A percentile compares a stretch with the other conserved stretches of the same genome.
Evolutionary conservation across 2,329 filamentous ascomycete genomes (phyloP).

Genomic region (Exophiala bonariae): DNA sequence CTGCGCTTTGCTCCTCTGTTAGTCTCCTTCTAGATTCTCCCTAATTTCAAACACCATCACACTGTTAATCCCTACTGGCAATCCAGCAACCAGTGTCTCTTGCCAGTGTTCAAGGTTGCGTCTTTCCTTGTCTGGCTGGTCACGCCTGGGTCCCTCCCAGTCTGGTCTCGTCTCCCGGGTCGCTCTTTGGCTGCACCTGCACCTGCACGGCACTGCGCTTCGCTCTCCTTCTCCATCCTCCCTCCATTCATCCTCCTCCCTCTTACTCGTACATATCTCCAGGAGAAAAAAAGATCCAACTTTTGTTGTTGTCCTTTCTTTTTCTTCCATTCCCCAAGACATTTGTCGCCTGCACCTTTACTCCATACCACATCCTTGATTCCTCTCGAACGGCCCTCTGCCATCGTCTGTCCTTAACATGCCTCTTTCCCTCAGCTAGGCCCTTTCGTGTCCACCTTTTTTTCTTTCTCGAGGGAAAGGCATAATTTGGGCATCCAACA

Average conservation of each 20-base stretch:
- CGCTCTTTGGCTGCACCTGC: too few relatives aligned
- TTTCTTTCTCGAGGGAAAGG: slow-evolving; percentile 1
- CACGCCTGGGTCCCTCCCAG: background rate
- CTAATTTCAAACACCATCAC: slow-evolving; percentile 23
- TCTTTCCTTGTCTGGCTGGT: background rate
- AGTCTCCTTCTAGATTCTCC: slow-evolving; percentile 9
- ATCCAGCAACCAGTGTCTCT: too few relatives aligned
- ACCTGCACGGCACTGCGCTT: too few relatives aligned
- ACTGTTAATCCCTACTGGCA: slow-evolving; percentile 8
- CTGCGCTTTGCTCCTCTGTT: slow-evolving; percentile 1
- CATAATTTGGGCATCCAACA: background rate
- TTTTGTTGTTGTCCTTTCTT: too few relatives aligned
- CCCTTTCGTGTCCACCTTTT: slow-evolving; percentile 11
- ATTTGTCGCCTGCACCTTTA: slow-evolving; percentile 12
- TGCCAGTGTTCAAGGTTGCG: slow-evolving; percentile 7
- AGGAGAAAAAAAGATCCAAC: too few relatives aligned
- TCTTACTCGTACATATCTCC: too few relatives aligned
- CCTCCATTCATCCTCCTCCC: too few relatives aligned
- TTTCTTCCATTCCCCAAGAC: background rate
- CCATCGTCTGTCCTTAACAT: slow-evolving; percentile 18
- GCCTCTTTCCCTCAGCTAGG: slow-evolving; percentile 14
- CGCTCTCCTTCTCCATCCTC: too few relatives aligned
- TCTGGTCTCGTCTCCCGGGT: background rate
- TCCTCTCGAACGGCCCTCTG: slow-evolving; percentile 10
- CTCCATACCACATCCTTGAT: background rate